These are phyloP conservation scores for Tillandsia fasciculata DNA, from an alignment of 176 grass and related monocot genomes.

Conservation along the genomic window DNA sequence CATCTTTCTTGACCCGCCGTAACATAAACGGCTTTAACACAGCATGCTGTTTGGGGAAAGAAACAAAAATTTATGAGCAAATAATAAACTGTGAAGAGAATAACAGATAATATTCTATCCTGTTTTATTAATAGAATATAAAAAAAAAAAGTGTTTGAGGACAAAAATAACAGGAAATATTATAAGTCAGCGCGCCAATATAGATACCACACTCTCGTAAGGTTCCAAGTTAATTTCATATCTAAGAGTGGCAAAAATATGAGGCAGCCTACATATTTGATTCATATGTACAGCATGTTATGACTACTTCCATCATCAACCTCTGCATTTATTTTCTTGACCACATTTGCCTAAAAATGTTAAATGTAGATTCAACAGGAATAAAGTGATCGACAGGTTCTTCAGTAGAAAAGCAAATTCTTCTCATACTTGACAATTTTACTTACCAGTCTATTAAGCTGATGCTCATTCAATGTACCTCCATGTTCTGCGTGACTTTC, in stretches of 20 bases:
- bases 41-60: slow-evolving; percentile 58
- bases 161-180: no score
- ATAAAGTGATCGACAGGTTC: background rate
- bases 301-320: no score
- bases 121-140: slow-evolving; percentile 3
- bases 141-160: background rate
- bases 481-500: slow-evolving; percentile 98
- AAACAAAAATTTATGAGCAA: slow-evolving; percentile 5
- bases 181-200: no score
- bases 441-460: slow-evolving; percentile 93
- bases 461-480: slow-evolving; percentile 98
- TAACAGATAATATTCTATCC: background rate
- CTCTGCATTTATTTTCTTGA: no score
- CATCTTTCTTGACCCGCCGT: slow-evolving; percentile 96
- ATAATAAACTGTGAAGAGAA: background rate
- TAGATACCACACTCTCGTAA: no score
- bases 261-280: no score
- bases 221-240: no score
- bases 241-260: no score
- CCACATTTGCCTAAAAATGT: no score
- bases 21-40: slow-evolving; percentile 98
- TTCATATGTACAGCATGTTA: no score
- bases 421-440: background rate
- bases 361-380: background rate
- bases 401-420: background rate